Percentiles rank a stretch among this genome's conserved stretches.
phyloP scores from a whole-genome alignment of 257 asterid genomes.

The Leptodermis oblonga region DNA sequence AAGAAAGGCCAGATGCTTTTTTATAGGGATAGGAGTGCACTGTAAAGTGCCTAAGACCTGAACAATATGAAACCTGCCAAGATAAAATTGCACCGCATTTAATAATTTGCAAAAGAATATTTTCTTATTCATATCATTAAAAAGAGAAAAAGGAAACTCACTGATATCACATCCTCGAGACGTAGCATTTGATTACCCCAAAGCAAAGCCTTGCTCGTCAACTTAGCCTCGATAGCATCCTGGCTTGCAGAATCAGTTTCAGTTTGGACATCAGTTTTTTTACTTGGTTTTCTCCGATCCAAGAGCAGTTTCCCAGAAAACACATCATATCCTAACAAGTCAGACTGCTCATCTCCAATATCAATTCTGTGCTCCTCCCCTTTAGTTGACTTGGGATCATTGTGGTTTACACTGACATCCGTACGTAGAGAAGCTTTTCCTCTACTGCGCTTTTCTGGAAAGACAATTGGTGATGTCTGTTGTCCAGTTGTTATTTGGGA shows the following conservation, averaged over 20 bases:
- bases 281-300: slow-evolving; percentile 50
- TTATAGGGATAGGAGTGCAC: slow-evolving; percentile 81
- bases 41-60: slow-evolving; percentile 84
- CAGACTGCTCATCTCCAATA: slow-evolving; percentile 87
- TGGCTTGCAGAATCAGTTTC: slow-evolving; percentile 41
- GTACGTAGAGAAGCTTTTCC: slow-evolving; percentile 44
- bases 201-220: slow-evolving; percentile 84
- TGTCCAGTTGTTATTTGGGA: slow-evolving; percentile 75
- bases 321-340: slow-evolving; percentile 86
- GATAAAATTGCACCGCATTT: slow-evolving; percentile 2
- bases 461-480: slow-evolving; percentile 83
- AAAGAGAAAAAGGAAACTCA: slow-evolving; percentile 28
- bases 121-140: slow-evolving; percentile 7
- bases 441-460: slow-evolving; percentile 83
- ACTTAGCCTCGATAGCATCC: slow-evolving; percentile 74
- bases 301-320: slow-evolving; percentile 66
- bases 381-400: slow-evolving; percentile 47
- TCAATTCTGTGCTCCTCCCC: slow-evolving; percentile 76
- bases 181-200: slow-evolving; percentile 70
- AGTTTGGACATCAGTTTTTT: slow-evolving; percentile 46
- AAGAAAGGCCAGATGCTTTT: slow-evolving; percentile 48
- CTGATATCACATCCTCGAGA: slow-evolving; percentile 82
- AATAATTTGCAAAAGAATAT: background rate
- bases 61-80: slow-evolving; percentile 83
- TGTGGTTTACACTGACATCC: slow-evolving; percentile 34